phyloP scores from a whole-genome alignment of 2,329 filamentous ascomycete species.

The Monilinia vaccinii-corymbosi region DNA sequence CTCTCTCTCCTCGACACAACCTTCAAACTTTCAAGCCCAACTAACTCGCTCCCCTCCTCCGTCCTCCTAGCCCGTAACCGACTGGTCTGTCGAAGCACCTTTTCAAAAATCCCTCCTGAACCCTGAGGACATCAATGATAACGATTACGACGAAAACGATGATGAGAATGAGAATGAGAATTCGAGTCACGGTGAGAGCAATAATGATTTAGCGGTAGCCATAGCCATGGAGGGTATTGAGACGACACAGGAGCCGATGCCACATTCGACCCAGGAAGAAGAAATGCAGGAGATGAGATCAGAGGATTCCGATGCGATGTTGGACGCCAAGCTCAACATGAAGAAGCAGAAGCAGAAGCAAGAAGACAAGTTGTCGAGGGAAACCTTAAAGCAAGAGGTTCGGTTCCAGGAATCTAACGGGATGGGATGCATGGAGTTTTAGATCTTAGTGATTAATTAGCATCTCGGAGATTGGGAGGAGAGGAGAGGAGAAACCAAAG shows the following conservation, averaged over 20 bases:
- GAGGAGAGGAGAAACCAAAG: background rate
- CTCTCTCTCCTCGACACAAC: accelerated
- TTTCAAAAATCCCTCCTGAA: background rate
- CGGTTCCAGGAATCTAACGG: background rate
- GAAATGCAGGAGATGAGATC: background rate
- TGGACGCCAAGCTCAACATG: background rate
- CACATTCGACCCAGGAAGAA: background rate
- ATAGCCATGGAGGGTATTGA: background rate
- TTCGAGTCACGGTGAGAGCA: too few species aligned
- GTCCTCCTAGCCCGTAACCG: background rate
- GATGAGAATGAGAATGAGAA: background rate
- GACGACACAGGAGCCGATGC: background rate
- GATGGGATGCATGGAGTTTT: background rate
- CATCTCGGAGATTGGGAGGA: background rate
- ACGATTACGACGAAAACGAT: background rate
- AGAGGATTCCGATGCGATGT: background rate
- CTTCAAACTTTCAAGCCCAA: background rate
- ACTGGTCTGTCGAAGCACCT: background rate
- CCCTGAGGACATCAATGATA: background rate
- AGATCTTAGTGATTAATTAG: background rate
- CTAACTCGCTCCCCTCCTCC: background rate
- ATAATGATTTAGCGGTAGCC: background rate
- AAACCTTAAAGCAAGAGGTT: background rate
- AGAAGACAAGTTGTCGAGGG: background rate
- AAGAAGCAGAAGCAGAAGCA: background rate